A percentile compares a stretch with the other conserved stretches of the same genome.
Evolutionary conservation across 2,329 filamentous ascomycete species (phyloP).

Genomic region (Pseudogymnoascus sp.): DNA sequence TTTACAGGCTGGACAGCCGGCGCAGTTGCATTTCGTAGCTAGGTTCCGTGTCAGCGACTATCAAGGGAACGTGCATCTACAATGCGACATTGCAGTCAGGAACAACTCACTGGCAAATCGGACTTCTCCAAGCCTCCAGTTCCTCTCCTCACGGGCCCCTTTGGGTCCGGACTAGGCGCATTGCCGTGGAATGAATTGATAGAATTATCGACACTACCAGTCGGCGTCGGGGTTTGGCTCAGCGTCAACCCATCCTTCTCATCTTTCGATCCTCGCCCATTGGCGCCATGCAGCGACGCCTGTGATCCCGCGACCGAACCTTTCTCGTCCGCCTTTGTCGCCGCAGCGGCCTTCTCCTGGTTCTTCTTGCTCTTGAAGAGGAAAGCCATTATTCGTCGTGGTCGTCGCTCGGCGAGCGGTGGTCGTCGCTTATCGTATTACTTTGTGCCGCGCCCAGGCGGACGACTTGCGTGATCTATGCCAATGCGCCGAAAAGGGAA

Average conservation of each 20-base stretch:
- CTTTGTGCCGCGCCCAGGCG: constrained; percentile 17
- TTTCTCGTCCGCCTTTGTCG: constrained; percentile 17
- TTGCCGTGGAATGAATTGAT: constrained; percentile 56
- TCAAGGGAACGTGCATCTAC: neutral
- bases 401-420: constrained; percentile 30
- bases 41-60: constrained; percentile 10
- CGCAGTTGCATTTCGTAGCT: constrained; percentile 45
- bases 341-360: constrained; percentile 49
- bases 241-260: constrained; percentile 43
- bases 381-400: constrained; percentile 57
- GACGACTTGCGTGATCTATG: constrained; percentile 19
- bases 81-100: neutral
- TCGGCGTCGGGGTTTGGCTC: constrained; percentile 64
- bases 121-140: constrained; percentile 19
- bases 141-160: constrained; percentile 57
- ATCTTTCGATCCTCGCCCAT: constrained; percentile 36
- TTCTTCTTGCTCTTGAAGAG: constrained; percentile 76
- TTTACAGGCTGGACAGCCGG: constrained; percentile 26
- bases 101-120: constrained; percentile 32
- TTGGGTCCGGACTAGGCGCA: constrained; percentile 30
- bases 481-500: constrained; percentile 14
- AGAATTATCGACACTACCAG: constrained; percentile 34
- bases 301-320: constrained; percentile 28
- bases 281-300: constrained; percentile 41
- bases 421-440: constrained; percentile 22